These are phyloP conservation scores for Corymbia citriodora DNA, from an alignment of 441 rosid species.

Conservation along the genomic window DNA sequence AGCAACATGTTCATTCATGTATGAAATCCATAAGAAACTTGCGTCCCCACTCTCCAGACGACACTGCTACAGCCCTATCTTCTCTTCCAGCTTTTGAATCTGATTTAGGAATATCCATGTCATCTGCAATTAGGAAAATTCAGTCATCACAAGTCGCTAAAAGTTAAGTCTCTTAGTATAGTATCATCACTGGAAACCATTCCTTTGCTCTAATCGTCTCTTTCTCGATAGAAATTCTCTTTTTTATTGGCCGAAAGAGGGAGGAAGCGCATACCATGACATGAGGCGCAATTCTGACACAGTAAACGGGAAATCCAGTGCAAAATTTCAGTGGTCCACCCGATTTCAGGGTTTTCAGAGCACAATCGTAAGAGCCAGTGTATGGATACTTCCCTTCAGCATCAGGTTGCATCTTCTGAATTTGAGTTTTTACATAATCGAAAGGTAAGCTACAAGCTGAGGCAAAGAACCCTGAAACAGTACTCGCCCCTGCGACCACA, in stretches of 20 bases:
- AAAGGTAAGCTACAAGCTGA: slow-evolving; percentile 58
- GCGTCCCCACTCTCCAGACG: background rate
- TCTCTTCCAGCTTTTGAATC: background rate
- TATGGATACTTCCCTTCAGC: slow-evolving; percentile 31
- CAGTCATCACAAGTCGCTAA: background rate
- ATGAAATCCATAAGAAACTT: background rate
- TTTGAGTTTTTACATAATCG: slow-evolving; percentile 62
- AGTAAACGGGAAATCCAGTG: slow-evolving; percentile 32
- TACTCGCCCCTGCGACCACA: slow-evolving; percentile 34
- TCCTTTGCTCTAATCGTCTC: background rate
- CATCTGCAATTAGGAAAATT: background rate
- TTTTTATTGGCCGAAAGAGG: background rate
- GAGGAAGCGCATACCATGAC: background rate
- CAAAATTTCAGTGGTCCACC: slow-evolving; percentile 66
- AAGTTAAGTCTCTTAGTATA: accelerated
- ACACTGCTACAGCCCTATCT: background rate
- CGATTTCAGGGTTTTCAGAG: slow-evolving; percentile 41
- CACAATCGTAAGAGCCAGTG: slow-evolving; percentile 51
- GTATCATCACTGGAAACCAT: background rate
- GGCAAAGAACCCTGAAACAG: slow-evolving; percentile 61
- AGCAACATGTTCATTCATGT: background rate
- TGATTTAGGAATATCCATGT: background rate
- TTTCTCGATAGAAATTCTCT: background rate
- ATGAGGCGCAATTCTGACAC: background rate
- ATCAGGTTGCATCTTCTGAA: slow-evolving; percentile 57